Base-by-base conservation (phyloP, 2,329 filamentous ascomycete species). In the Talaromyces sp. region DNA sequence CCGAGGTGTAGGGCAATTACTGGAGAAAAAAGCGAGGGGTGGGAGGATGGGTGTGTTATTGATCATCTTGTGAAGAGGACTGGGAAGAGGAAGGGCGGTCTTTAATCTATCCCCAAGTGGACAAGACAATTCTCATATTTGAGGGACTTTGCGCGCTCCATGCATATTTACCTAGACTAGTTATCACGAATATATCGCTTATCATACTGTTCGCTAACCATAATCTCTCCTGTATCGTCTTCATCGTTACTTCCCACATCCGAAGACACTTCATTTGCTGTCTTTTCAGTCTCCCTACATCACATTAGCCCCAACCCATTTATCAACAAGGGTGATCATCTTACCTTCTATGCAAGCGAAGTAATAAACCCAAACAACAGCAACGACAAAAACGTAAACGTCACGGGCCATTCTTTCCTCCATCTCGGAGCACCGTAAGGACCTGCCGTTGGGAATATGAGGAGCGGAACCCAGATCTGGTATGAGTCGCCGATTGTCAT, bases 11-110 rank as follows among this genome's bases (percentile, higher is more conserved):
- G 84, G 53, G 87, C 87, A 0, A 82, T 82, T 1, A 91, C 89
- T 0, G 84, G 85, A 0, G 80, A 85, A 68, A 83, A 83, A 1
- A 89, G 84, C 59, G 82, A 83, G 29, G 85, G 84, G 0, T 92
- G 90, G 88, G 81, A 87, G 3, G 79, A 86, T 17, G 84, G 84
- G 0, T 90, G 88, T 77, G 82, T 84, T 8, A 88, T 90, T 72
- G 88, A 89, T 61, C 85, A 89, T 72, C 74, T 89, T 40, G 85
- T 89, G 4, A 84, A 77, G 64, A 78, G 86, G 61, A 83, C 80
- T n/a, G 86, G 85, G 7, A 82, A 79, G 65, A 83, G 83, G 61
- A 81, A 80, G 61, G 70, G 68, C 10, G 62, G 43, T n/a, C 2
- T 40, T 59, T 58, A 15, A 58, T 10, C 7, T 19, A 11, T 22